Base-by-base conservation (phyloP, 1,284 basidiomycete genomes). In the Peniophora sp. region DNA sequence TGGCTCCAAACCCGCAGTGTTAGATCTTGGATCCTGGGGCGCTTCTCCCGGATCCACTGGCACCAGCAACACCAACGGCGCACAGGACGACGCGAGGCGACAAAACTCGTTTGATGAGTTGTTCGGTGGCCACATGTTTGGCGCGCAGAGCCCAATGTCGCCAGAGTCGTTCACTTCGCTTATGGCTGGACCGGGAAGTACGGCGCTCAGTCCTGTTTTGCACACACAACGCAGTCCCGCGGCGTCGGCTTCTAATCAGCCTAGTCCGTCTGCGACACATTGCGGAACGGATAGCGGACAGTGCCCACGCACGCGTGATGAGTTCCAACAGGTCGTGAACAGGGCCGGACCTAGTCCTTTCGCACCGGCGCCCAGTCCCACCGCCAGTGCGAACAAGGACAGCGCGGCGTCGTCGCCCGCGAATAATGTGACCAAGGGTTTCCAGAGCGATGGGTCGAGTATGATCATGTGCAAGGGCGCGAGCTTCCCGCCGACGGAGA, bases 401-500 rank as follows among this genome's bases (percentile, higher is more conserved):
- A 23, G 48, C 25, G 54, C 53, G 41, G 50, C 39, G 20, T 53
- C 50, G 38, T 24, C 19, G 36, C 53, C 24, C 46, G 44, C 44
- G 38, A 47, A 41, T 19, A 35, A 61, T 22, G 60, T 70, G 16
- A 49, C 23, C 38, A 56, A 55, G 58, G 50, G 56, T 41, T 57
- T 60, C 32, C 63, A 67, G 47, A 61, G 53, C 24, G 57, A 58
- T 35, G 72, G 75, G 8, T 16, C 19, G 19, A 22, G 39, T n/a
- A 72, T 82, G 59, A 71, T 87, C 19, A 72, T 73, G 45, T 87
- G 85, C 64, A 71, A 78, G 54, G 81, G 81, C 12, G 63, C 81
- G 14, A 74, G 67, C 20, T 81, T 89, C 62, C 85, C 85, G 8
- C 77, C 71, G 66, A 87, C 83, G 17, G 67, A 76, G 57, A 74